Percentiles rank a stretch among this genome's conserved stretches.
Evolutionary conservation across 2,329 filamentous ascomycete genomes (phyloP).

Genomic region (Pseudogymnoascus sp.): DNA sequence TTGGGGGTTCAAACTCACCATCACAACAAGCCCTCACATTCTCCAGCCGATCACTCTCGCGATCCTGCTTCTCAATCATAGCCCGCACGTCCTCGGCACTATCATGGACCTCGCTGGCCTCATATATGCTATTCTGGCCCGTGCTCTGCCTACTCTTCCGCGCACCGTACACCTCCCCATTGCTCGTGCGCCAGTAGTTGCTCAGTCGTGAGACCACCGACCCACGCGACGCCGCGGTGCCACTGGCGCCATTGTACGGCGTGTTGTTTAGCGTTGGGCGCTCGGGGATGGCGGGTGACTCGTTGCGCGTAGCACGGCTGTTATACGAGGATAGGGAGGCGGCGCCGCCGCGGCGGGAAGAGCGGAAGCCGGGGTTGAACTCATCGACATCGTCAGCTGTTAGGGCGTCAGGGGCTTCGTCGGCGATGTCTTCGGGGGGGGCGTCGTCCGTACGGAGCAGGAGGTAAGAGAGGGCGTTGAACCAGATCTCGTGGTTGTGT

Average conservation of each 20-base stretch:
- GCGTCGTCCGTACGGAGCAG: slow-evolving; percentile 65
- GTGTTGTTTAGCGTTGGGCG: slow-evolving; percentile 36
- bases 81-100: slow-evolving; percentile 75
- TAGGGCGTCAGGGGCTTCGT: slow-evolving; percentile 41
- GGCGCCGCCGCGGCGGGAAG: slow-evolving; percentile 43
- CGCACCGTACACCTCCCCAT: slow-evolving; percentile 37
- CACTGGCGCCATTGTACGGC: slow-evolving; percentile 21
- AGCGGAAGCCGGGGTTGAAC: slow-evolving; percentile 59
- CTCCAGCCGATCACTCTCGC: slow-evolving; percentile 72
- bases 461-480: slow-evolving; percentile 91
- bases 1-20: slow-evolving; percentile 50
- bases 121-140: slow-evolving; percentile 41
- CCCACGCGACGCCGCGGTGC: slow-evolving; percentile 18
- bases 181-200: slow-evolving; percentile 40
- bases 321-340: slow-evolving; percentile 73
- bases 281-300: slow-evolving; percentile 41
- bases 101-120: slow-evolving; percentile 53
- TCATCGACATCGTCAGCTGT: slow-evolving; percentile 61
- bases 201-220: slow-evolving; percentile 46
- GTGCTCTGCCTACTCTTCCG: slow-evolving; percentile 43
- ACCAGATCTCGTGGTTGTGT: slow-evolving; percentile 96
- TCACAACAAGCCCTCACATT: slow-evolving; percentile 97
- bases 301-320: slow-evolving; percentile 60
- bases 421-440: slow-evolving; percentile 46
- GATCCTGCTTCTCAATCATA: slow-evolving; percentile 70